These are phyloP conservation scores for Lunasporangiospora selenospora DNA, from an alignment of 192 early-diverging fungal species.

Conservation along the genomic window DNA sequence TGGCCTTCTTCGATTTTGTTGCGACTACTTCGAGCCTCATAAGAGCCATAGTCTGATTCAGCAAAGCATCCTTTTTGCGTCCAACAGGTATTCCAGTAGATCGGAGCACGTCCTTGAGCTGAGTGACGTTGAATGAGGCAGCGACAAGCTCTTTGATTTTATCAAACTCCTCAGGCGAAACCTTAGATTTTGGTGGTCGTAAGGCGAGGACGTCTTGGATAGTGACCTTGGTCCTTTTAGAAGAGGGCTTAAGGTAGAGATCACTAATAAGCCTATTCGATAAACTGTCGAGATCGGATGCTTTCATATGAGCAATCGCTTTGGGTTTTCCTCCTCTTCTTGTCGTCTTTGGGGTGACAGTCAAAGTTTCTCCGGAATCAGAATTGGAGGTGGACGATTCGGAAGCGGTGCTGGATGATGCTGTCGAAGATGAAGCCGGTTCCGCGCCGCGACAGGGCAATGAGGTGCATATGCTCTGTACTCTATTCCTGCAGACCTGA, in stretches of 20 bases:
- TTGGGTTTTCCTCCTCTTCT: neutral
- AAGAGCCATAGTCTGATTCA: slow-evolving; percentile 38
- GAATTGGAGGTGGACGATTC: too few relatives aligned
- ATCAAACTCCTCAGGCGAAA: slow-evolving; percentile 29
- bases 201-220: slow-evolving; percentile 36
- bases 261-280: slow-evolving; percentile 28
- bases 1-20: neutral
- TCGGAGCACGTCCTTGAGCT: slow-evolving; percentile 32
- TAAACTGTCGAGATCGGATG: slow-evolving; percentile 31
- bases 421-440: neutral
- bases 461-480: neutral
- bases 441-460: neutral
- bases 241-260: slow-evolving; percentile 3
- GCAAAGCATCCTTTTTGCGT: slow-evolving; percentile 27
- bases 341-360: neutral
- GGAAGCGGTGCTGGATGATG: neutral
- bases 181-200: slow-evolving; percentile 5
- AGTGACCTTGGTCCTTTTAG: slow-evolving; percentile 11
- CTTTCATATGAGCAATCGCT: neutral
- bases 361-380: too few relatives aligned
- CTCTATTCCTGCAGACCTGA: neutral
- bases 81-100: slow-evolving; percentile 7
- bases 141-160: slow-evolving; percentile 24
- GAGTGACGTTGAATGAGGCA: slow-evolving; percentile 27
- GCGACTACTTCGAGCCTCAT: slow-evolving; percentile 26